A percentile compares a stretch with the other conserved stretches of the same genome.
Conservation (phyloP, 1,284 basidiomycete species). For the Tilletia indica region DNA sequence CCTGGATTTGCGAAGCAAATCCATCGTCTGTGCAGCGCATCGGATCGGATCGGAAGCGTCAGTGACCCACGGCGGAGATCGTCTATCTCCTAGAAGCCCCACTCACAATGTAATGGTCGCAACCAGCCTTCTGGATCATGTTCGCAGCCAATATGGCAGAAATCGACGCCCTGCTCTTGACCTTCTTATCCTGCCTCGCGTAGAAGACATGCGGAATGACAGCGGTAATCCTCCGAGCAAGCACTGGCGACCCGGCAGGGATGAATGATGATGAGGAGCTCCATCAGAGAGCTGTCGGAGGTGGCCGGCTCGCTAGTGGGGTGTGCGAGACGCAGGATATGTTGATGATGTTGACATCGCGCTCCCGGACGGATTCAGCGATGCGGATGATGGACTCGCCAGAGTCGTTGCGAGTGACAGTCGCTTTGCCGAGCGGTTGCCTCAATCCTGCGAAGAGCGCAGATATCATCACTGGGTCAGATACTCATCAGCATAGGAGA, state of each 20-base stretch:
- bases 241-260: constrained; percentile 82
- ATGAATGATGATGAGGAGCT: constrained; percentile 99
- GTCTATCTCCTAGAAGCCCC: not conserved
- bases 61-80: too few relatives aligned
- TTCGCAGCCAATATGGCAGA: constrained; percentile 98
- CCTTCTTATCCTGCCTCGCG: constrained; percentile 87
- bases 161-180: constrained; percentile 97
- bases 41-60: constrained; percentile 60
- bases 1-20: constrained; percentile 62
- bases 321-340: constrained; percentile 72
- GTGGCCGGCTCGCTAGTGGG: constrained; percentile 30
- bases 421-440: constrained; percentile 59
- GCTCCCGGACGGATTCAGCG: constrained; percentile 91
- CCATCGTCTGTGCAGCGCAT: constrained; percentile 57
- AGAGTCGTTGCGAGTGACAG: constrained; percentile 81
- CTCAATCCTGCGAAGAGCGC: constrained; percentile 35
- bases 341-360: constrained; percentile 99
- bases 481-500: not conserved
- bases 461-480: not conserved
- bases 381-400: constrained; percentile 91
- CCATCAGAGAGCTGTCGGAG: constrained; percentile 76
- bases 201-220: constrained; percentile 62
- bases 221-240: constrained; percentile 84
- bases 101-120: constrained; percentile 96
- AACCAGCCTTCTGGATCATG: constrained; percentile 95